Base-by-base conservation (phyloP, 192 early-diverging fungal genomes). In the Jimgerdemannia lactiflua region DNA sequence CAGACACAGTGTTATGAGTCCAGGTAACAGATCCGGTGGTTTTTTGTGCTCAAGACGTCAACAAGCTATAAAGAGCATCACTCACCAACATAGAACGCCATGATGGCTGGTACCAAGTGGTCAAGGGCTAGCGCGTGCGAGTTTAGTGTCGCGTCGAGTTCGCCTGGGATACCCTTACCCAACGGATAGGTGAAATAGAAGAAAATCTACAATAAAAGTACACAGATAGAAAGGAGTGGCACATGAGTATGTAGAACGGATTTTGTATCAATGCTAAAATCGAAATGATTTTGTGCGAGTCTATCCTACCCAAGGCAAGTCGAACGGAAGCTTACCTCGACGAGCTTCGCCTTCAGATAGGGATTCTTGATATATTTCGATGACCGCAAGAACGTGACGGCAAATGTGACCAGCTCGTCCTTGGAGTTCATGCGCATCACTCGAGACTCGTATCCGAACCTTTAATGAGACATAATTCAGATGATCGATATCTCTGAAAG, bases 271-370 rank as follows among this genome's bases (percentile, higher is more conserved):
- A 64, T 40, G 14, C 17, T n/a, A 4, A 17, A 44, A 4, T 19
- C 1, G 29, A 29, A 29, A 29, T 29, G 29, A 29, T 29, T 29
- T 29, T 29, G 29, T 29, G 29, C 29, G 29, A 29, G 29, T 29
- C 29, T 29, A 29, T 29, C 29, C 29, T 29, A 29, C 29, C 29
- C 49, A 59, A 54, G 6, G 49, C 14, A 59, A 4, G 29, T 29
- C 29, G 29, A 29, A 29, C 29, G 29, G 67, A 39, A 41, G 3
- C 43, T 71, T 84, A 97, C 94, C 78, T 99, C 98, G 3, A 97
- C 94, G 40, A 98, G 84, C 67, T 96, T 97, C 42, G 94, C 93
- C 75, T 97, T 97, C 74, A 99, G 75, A 75, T 99, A 94, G 19
- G 98, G 98, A 78, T 98, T 99, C 85, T 94, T 94, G 73, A 98